phyloP scores from a whole-genome alignment of 108 stramenopile species.

The Skeletonema tropicum region DNA sequence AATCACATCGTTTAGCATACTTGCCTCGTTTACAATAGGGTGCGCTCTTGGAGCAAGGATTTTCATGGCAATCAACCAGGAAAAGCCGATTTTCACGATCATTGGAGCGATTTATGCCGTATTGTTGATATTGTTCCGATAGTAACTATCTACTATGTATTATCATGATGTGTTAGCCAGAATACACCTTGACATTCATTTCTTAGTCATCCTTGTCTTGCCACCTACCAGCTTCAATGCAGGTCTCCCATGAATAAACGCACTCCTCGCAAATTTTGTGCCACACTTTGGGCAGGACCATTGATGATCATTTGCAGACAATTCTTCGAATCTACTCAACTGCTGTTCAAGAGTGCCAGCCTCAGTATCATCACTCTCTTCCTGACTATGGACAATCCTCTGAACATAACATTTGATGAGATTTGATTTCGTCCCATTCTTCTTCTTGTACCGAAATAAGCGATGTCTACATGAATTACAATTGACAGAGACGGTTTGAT shows the following conservation, averaged over 20 bases:
- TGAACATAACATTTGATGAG: conserved; percentile 72
- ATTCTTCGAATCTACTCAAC: neutral
- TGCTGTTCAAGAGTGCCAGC: neutral
- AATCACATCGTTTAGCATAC: neutral
- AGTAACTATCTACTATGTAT: neutral
- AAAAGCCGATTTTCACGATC: conserved; percentile 11
- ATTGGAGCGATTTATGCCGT: conserved; percentile 21
- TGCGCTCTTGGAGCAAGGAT: conserved; percentile 2
- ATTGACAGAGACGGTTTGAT: conserved; percentile 75
- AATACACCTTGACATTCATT: conserved; percentile 24
- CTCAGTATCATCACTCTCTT: conserved; percentile 9
- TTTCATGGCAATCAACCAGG: neutral
- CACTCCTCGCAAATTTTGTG: conserved; percentile 52
- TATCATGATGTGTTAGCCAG: neutral
- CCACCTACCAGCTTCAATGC: conserved; percentile 70
- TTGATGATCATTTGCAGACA: neutral
- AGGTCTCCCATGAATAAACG: conserved; percentile 58
- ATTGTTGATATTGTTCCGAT: conserved; percentile 5
- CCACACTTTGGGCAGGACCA: conserved; percentile 57
- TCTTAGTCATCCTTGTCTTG: conserved; percentile 77
- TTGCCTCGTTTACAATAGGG: conserved; percentile 10
- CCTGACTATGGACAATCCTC: conserved; percentile 43
- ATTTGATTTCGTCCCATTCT: conserved; percentile 77
- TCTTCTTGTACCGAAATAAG: conserved; percentile 80
- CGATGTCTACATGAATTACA: conserved; percentile 58